A percentile compares a stretch with the other conserved stretches of the same genome.
Conservation (phyloP, 345 rosid genomes). For the Reutealis trisperma region DNA sequence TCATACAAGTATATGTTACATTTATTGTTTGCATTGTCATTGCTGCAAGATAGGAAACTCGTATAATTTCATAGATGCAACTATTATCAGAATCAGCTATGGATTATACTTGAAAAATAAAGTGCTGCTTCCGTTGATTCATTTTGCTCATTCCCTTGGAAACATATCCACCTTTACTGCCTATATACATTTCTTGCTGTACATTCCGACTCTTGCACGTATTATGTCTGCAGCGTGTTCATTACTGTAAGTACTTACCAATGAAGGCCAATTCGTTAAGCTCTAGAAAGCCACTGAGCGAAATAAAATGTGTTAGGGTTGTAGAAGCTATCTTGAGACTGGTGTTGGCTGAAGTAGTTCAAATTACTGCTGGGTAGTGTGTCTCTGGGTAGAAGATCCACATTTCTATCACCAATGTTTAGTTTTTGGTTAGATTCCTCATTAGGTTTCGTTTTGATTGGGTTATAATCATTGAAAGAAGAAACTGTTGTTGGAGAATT, state of each 20-base stretch:
- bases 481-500: slow-evolving; percentile 30
- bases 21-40: slow-evolving; percentile 6
- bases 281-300: slow-evolving; percentile 28
- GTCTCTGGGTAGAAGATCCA: slow-evolving; percentile 19
- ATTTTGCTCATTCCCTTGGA: neutral
- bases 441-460: slow-evolving; percentile 30
- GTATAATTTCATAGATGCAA: neutral
- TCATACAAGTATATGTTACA: neutral
- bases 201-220: neutral
- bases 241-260: slow-evolving; percentile 20
- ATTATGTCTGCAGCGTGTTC: neutral
- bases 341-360: slow-evolving; percentile 28
- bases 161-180: neutral
- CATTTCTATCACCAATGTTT: slow-evolving; percentile 9
- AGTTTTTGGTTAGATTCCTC: slow-evolving; percentile 26
- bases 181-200: slow-evolving; percentile 13
- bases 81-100: neutral
- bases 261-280: slow-evolving; percentile 28
- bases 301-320: slow-evolving; percentile 22
- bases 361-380: neutral
- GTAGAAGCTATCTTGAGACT: slow-evolving; percentile 29
- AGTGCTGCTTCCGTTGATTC: neutral
- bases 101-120: neutral
- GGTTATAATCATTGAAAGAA: slow-evolving; percentile 23
- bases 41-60: slow-evolving; percentile 14